phyloP scores from a whole-genome alignment of 1,284 basidiomycete genomes.

The Pterula multifida region DNA sequence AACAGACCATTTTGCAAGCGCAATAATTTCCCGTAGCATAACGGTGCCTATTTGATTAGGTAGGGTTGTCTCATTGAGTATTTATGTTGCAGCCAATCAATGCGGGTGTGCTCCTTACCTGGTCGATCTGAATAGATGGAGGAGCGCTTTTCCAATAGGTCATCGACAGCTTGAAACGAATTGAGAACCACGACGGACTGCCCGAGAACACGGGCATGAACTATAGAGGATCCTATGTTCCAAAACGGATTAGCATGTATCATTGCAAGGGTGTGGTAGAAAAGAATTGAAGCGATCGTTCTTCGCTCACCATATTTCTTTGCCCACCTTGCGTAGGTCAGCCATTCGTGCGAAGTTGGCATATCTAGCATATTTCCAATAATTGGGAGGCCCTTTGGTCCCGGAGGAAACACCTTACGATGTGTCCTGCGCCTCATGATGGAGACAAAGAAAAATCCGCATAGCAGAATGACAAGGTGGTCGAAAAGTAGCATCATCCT shows the following conservation, averaged over 20 bases:
- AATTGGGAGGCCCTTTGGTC: slow-evolving; percentile 6
- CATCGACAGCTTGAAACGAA: slow-evolving; percentile 35
- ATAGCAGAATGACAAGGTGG: too few relatives aligned
- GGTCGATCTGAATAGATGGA: slow-evolving; percentile 59
- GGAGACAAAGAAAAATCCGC: background rate
- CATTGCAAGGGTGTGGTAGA: background rate
- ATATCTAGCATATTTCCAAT: slow-evolving; percentile 9
- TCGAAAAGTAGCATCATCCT: too few relatives aligned
- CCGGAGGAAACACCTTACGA: slow-evolving; percentile 2
- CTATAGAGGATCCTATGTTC: background rate
- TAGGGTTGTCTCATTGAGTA: background rate
- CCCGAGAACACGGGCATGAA: slow-evolving; percentile 27
- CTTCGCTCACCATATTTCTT: slow-evolving; percentile 5
- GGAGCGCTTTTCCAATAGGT: slow-evolving; percentile 57
- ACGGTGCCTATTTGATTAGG: background rate
- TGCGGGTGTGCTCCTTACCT: slow-evolving; percentile 7
- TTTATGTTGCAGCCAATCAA: background rate
- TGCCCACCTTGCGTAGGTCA: slow-evolving; percentile 7
- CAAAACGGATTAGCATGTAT: background rate
- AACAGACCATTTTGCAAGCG: background rate
- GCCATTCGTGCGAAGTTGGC: slow-evolving; percentile 5
- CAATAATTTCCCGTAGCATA: background rate
- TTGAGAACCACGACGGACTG: slow-evolving; percentile 52
- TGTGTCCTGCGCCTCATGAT: background rate
- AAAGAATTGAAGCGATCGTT: background rate